These are phyloP conservation scores for Fusarium chaquense DNA, from an alignment of 2,329 filamentous ascomycete genomes.

Conservation along the genomic window DNA sequence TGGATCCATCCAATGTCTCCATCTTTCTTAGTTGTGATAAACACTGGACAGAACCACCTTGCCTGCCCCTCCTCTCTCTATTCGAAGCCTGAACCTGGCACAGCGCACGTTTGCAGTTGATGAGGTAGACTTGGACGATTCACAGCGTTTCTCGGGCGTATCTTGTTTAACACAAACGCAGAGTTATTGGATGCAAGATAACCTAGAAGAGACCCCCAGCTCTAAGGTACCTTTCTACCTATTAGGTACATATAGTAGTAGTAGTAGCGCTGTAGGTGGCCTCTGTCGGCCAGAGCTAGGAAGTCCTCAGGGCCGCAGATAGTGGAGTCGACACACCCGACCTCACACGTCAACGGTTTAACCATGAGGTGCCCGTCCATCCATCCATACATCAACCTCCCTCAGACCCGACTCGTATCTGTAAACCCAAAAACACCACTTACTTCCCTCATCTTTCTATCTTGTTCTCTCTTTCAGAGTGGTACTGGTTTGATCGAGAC, in stretches of 20 bases:
- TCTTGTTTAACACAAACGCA: conserved; percentile 8
- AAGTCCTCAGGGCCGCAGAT: conserved; percentile 22
- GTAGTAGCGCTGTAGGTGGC: conserved; percentile 3
- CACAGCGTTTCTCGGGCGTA: conserved; percentile 18
- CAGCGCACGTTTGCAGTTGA: conserved; percentile 36
- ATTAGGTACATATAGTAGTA: too few species aligned
- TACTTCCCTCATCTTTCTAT: conserved; percentile 18
- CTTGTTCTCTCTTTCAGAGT: conserved; percentile 9
- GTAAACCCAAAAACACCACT: conserved; percentile 38
- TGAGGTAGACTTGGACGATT: conserved; percentile 22
- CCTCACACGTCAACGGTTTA: conserved; percentile 43
- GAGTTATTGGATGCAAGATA: neutral
- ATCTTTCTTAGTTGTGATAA: conserved; percentile 4
- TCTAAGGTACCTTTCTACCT: neutral
- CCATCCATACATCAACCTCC: conserved; percentile 31
- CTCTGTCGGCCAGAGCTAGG: conserved; percentile 16
- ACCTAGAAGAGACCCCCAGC: conserved; percentile 10
- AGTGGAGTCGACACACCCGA: conserved; percentile 35
- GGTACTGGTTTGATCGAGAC: conserved; percentile 26
- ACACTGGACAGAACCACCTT: neutral
- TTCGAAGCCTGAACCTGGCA: conserved; percentile 5
- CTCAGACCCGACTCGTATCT: conserved; percentile 28
- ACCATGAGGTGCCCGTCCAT: conserved; percentile 26
- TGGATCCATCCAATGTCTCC: conserved; percentile 5
- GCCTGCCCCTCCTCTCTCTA: conserved; percentile 1